phyloP scores from a whole-genome alignment of 176 grass and related monocot species.

The Saccharum officinarum region DNA sequence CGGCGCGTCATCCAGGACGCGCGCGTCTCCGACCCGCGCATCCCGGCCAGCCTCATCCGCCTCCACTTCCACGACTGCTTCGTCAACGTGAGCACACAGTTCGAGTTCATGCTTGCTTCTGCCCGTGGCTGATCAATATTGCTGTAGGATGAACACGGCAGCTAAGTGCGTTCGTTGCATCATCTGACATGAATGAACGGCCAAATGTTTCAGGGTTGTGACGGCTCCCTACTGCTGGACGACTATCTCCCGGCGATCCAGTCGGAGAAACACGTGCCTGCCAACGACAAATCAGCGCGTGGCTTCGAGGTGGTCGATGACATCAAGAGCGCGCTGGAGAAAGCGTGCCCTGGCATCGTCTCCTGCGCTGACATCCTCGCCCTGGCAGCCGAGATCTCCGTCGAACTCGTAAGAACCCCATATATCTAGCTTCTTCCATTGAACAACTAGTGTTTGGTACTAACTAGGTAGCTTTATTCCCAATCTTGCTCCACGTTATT shows the following conservation, averaged over 20 bases:
- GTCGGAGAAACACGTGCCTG: constrained; percentile 28
- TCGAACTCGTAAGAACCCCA: constrained; percentile 16
- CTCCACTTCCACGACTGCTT: constrained; percentile 54
- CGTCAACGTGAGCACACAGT: constrained; percentile 8
- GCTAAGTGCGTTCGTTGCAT: background rate
- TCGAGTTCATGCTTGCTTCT: background rate
- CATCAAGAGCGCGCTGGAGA: constrained; percentile 33
- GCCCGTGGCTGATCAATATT: too few relatives aligned
- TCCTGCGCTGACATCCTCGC: constrained; percentile 68
- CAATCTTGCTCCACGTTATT: too few relatives aligned
- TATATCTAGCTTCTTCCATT: too few relatives aligned
- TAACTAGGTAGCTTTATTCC: too few relatives aligned
- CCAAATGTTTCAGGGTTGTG: constrained; percentile 6
- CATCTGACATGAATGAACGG: background rate
- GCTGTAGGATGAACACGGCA: too few relatives aligned
- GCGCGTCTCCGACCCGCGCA: constrained; percentile 20
- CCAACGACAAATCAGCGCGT: constrained; percentile 16
- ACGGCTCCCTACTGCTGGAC: constrained; percentile 21
- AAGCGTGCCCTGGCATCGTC: constrained; percentile 27
- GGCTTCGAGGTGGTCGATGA: constrained; percentile 21
- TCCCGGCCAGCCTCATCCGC: constrained; percentile 40
- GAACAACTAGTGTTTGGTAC: too few relatives aligned
- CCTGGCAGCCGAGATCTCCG: constrained; percentile 24
- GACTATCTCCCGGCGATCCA: constrained; percentile 7
- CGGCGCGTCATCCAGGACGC: constrained; percentile 32